Evolutionary conservation across 441 rosid genomes (phyloP).

Genomic region (Gossypium lobatum): DNA sequence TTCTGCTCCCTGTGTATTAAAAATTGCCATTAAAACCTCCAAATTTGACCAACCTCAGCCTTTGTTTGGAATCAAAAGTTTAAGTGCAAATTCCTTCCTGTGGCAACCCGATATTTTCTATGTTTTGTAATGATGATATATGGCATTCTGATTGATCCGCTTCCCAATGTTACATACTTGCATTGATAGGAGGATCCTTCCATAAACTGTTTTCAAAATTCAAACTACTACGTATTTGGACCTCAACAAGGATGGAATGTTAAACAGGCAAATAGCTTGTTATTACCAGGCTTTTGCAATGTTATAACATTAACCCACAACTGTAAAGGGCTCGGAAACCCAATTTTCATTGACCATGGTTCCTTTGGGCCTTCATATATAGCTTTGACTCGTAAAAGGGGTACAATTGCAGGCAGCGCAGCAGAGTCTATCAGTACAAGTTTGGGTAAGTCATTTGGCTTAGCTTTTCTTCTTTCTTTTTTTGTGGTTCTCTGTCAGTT

Average conservation of each 20-base stretch:
- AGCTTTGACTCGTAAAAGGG: not conserved
- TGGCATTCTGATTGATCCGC: not conserved
- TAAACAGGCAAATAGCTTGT: no score
- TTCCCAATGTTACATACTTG: not conserved
- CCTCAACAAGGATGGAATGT: not conserved
- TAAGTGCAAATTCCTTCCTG: not conserved
- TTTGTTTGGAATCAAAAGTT: not conserved
- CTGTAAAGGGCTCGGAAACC: no score
- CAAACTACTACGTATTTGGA: not conserved
- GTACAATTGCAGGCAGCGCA: not conserved
- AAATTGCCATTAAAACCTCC: not conserved
- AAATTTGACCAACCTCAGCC: not conserved
- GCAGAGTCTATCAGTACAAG: not conserved
- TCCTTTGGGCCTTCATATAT: not conserved
- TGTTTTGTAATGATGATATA: not conserved
- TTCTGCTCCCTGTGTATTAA: not conserved
- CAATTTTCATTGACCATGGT: no score
- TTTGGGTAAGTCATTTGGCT: not conserved
- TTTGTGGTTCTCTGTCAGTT: not conserved
- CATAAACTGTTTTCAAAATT: not conserved
- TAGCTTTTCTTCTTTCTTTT: not conserved
- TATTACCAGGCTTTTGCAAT: no score
- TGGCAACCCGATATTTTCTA: not conserved
- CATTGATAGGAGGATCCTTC: not conserved
- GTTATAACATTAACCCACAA: not conserved